Evolutionary conservation across 345 rosid species (phyloP).

Genomic region (Acer campestre): DNA sequence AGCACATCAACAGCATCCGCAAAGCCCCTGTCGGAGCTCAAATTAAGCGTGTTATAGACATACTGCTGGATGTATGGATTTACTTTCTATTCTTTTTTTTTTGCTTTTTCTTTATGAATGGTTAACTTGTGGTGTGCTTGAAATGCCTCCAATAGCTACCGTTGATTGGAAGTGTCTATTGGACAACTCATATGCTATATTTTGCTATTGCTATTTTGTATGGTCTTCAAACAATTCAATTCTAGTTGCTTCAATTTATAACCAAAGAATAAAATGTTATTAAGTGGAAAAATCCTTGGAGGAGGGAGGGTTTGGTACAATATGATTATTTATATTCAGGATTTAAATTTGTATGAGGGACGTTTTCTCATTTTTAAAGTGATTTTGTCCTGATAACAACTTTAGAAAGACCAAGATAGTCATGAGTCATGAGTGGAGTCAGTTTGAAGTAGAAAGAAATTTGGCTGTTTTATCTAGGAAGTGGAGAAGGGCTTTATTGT

Average conservation of each 20-base stretch:
- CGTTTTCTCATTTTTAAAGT: not conserved
- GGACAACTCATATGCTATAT: not conserved
- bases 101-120: not conserved
- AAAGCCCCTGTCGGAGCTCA: conserved; percentile 85
- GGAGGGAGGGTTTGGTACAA: not conserved
- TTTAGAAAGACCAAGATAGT: not conserved
- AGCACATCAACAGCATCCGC: conserved; percentile 56
- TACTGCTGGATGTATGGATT: conserved; percentile 48
- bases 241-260: not conserved
- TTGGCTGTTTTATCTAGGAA: not conserved
- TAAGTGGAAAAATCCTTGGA: not conserved
- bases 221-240: not conserved
- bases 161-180: not conserved
- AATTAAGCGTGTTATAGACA: conserved; percentile 87
- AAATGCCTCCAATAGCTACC: not conserved
- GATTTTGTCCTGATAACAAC: not conserved
- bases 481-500: not conserved
- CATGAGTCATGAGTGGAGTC: not conserved
- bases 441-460: not conserved
- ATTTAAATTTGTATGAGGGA: not conserved
- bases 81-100: not conserved
- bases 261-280: too few species aligned
- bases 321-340: not conserved
- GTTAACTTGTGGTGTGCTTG: not conserved
- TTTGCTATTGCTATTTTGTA: not conserved